Evolutionary conservation across 108 stramenopile genomes (phyloP), one percentile per base, ranked within the genome.

Genomic region (Fragilaria crotonensis): DNA sequence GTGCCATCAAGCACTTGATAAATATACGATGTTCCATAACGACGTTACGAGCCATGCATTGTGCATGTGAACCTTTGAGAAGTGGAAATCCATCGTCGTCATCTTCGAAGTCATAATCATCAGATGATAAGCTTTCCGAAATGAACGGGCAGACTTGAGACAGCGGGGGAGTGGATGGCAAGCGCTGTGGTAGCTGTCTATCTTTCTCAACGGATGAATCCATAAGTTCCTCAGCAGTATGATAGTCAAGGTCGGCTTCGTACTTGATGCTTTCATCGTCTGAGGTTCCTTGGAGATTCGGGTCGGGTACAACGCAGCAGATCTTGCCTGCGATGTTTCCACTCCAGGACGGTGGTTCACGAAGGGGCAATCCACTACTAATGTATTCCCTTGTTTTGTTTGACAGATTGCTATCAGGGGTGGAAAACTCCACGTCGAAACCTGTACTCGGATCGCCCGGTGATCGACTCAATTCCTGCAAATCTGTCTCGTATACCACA

Each of bases 21-120:
- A 91, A 87, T 36, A 91, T 87, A 9, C 82, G 73, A 57, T 85
- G 86, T 69, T 91, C 86, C 47, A 74, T 70, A 27, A 71, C 89
- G 47, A 90, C 81, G 48, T 81, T 79, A 18, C 57, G 57, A 3
- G 70, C 47, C 30, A 48, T 25, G 14, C 0, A 22, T 52, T 67
- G 65, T 2, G 54, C 30, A 5, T 64, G 21, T 33, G 26, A 30
- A 54, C 53, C 50, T 26, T 52, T 17, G 22, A 25, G 18, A 26
- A 52, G 18, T 18, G 25, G 51, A 41, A 14, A 41, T 41, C 14
- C 14, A 11, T 7, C 7, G 36, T 41, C 14, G 36, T 41, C 36
- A 11, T 7, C 7, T 7, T 41, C 14, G 36, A 11, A 7, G 36
- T 11, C 36, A 41, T 11, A 14, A 41, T 41, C 36, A 41, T 11